Evolutionary conservation across 768 basidiomycete species (phyloP), one percentile per base, ranked within the genome.

Genomic region (Rhizopogon vesiculosus): DNA sequence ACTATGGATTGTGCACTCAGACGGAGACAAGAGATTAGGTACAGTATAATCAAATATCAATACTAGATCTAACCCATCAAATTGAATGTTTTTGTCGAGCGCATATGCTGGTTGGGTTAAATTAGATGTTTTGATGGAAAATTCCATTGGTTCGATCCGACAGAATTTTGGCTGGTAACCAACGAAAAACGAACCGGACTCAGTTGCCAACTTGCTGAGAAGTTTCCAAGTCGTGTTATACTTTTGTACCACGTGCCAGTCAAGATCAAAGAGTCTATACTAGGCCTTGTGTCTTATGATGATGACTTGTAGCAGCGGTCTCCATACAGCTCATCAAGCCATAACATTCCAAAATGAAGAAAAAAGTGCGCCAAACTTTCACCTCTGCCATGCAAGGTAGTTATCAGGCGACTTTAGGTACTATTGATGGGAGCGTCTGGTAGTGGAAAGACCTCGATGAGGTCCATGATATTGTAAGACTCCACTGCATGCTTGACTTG

Each of bases 351-450:
- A 43, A 46, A 16, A 70, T 70, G 69, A 70, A 71, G 65, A 70
- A 70, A 56, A 70, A 70, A 56, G 69, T 72, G 33, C 1, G 60
- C 28, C 3, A 9, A 7, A 19, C n/a, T 40, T 3, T 40, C 33
- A 43, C 19, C 13, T 25, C 33, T 39, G 5, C 31, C 3, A 16
- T 16, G 22, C 7, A 56, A 33, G 44, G 25, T 16, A 28, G 5
- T 50, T 45, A 44, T 51, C 25, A 46, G 38, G 38, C 7, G 15
- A 13, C 12, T 25, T 29, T 52, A 98, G 95, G 93, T 98, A 45
- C 84, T 99, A 63, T 79, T 98, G 58, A 99, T 99, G 97, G 97
- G 97, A 61, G 93, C 94, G 65, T 93, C 91, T 19, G 92, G 91
- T 60, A 92, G 91, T 65, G 90, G 90, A 55, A 93, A 92, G 78